Evolutionary conservation across 306 rosid species (phyloP).

Genomic region (Quercus alba): DNA sequence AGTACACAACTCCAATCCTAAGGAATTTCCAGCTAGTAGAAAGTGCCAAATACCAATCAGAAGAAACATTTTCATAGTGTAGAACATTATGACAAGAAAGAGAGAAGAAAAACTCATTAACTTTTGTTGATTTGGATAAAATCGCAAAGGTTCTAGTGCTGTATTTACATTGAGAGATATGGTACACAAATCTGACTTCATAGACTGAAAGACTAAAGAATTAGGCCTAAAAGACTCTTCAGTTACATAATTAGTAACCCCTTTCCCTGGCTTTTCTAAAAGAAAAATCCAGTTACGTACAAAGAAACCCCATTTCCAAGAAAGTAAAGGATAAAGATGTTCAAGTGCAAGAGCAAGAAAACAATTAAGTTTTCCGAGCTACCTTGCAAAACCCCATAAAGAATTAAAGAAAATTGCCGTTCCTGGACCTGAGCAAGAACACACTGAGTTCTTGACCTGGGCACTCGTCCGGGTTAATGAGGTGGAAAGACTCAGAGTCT

Average conservation of each 20-base stretch:
- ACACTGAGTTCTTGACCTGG: slow-evolving; percentile 89
- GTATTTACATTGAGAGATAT: background rate
- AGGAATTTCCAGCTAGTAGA: too few relatives aligned
- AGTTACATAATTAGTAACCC: background rate
- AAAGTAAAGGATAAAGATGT: background rate
- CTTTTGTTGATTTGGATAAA: background rate
- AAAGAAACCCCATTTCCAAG: background rate
- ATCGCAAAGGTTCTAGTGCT: background rate
- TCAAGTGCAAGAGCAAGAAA: background rate
- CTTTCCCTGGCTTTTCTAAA: background rate
- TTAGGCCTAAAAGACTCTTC: background rate
- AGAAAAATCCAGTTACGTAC: background rate
- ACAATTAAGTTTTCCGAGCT: background rate
- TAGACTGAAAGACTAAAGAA: background rate
- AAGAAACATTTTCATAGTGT: too few relatives aligned
- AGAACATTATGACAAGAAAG: background rate
- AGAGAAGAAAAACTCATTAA: background rate
- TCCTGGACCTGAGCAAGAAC: slow-evolving; percentile 80
- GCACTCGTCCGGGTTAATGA: slow-evolving; percentile 84
- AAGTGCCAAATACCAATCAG: too few relatives aligned
- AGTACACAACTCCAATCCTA: too few relatives aligned
- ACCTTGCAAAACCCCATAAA: too few relatives aligned
- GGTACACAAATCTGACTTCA: background rate
- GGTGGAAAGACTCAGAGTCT: slow-evolving; percentile 87
- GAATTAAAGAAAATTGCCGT: slow-evolving; percentile 20